A percentile compares a stretch with the other conserved stretches of the same genome.
Conservation (phyloP, 768 basidiomycete species). For the Auriscalpium microsporum region DNA sequence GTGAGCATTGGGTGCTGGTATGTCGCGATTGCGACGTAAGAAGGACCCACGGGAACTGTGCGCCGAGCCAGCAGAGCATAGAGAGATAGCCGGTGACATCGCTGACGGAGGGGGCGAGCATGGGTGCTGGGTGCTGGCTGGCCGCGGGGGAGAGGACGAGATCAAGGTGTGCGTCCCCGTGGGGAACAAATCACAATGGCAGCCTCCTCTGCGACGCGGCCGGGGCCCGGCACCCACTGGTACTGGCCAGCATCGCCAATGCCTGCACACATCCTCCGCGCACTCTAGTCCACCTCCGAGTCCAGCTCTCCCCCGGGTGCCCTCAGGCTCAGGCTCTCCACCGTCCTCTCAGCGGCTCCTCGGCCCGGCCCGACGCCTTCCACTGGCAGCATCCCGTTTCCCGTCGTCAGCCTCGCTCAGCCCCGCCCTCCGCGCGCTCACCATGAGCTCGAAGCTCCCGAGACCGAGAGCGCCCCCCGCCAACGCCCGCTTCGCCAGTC, state of each 20-base stretch:
- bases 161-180: neutral
- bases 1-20: conserved; percentile 3
- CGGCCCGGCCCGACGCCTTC: neutral
- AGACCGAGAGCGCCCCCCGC: neutral
- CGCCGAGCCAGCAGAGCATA: conserved; percentile 75
- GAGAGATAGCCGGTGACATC: conserved; percentile 63
- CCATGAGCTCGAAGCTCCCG: neutral
- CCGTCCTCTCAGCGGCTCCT: neutral
- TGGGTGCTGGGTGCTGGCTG: conserved; percentile 3
- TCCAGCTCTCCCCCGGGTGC: too few species aligned
- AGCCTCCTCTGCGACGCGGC: too few species aligned
- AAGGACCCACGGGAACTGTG: conserved; percentile 75
- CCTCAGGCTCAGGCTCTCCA: too few species aligned
- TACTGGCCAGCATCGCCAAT: too few species aligned
- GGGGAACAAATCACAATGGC: too few species aligned
- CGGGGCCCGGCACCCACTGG: too few species aligned
- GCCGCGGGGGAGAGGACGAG: neutral
- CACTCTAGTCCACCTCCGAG: too few species aligned
- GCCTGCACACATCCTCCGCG: neutral
- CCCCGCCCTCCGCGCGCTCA: neutral
- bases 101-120: conserved; percentile 34
- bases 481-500: neutral
- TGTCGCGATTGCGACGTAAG: neutral
- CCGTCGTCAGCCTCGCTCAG: neutral
- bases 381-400: neutral